A percentile compares a stretch with the other conserved stretches of the same genome.
These are phyloP conservation scores for Articulospora tetracladia DNA, from an alignment of 495 filamentous ascomycete genomes.

Conservation along the genomic window DNA sequence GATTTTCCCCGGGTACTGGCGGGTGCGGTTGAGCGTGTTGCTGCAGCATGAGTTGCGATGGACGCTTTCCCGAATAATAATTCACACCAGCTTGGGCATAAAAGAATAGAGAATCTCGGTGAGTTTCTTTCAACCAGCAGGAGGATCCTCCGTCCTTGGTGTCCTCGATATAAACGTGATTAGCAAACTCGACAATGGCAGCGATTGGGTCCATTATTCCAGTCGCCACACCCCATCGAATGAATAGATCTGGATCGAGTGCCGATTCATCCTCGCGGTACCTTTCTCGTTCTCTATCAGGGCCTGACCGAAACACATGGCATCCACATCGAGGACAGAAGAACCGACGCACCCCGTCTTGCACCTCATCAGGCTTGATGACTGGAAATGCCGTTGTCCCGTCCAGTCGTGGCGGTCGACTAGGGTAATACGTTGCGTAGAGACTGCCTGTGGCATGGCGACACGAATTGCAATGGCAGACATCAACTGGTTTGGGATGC, in stretches of 20 bases:
- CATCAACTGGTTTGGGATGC: not conserved
- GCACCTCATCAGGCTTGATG: not conserved
- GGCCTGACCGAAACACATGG: not conserved
- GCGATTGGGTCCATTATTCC: not conserved
- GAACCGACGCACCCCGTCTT: not conserved
- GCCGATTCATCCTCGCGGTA: not conserved
- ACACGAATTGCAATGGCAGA: not conserved
- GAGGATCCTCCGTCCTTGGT: not conserved
- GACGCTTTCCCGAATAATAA: not conserved
- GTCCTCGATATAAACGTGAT: not conserved
- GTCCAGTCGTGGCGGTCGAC: not conserved
- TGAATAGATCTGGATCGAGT: not conserved
- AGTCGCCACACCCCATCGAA: not conserved
- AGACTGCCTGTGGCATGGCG: not conserved
- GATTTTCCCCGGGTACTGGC: slow-evolving; percentile 4
- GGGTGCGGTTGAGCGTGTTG: not conserved
- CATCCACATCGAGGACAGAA: not conserved
- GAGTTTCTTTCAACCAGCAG: not conserved
- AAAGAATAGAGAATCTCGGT: not conserved
- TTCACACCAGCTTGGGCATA: not conserved
- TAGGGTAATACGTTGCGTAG: not conserved
- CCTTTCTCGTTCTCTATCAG: not conserved
- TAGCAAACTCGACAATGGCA: not conserved
- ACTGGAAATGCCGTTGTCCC: not conserved
- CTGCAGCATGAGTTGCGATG: not conserved